Evolutionary conservation across 1,284 basidiomycete species (phyloP).

Genomic region (Rugosomyces carneus): DNA sequence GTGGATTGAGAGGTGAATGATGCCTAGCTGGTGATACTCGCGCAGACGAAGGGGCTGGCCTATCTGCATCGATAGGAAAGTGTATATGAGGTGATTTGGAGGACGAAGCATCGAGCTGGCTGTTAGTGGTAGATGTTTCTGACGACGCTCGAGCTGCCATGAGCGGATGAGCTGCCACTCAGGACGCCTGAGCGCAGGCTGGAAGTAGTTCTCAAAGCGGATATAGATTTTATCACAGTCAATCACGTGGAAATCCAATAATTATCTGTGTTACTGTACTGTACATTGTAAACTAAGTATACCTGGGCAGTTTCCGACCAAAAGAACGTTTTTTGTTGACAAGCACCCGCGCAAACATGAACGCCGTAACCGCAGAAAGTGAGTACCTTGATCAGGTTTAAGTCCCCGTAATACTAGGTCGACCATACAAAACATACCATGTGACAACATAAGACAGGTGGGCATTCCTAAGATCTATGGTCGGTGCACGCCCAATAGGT

Average conservation of each 20-base stretch:
- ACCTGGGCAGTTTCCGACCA: constrained; percentile 35
- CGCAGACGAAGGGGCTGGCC: constrained; percentile 1
- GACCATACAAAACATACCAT: constrained; percentile 52
- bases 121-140: constrained; percentile 9
- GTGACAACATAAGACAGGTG: constrained; percentile 95
- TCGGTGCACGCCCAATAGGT: constrained; percentile 81
- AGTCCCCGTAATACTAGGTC: constrained; percentile 5
- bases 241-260: not conserved
- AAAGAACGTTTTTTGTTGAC: constrained; percentile 39
- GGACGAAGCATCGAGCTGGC: constrained; percentile 9
- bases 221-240: not conserved
- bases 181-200: not conserved
- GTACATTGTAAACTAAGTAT: constrained; percentile 7
- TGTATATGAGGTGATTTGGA: constrained; percentile 21
- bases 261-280: not conserved
- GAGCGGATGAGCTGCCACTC: not conserved
- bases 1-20: constrained; percentile 27
- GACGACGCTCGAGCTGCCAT: constrained; percentile 13
- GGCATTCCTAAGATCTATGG: constrained; percentile 89
- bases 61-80: constrained; percentile 20
- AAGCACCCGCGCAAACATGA: constrained; percentile 57
- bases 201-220: not conserved
- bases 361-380: constrained; percentile 59
- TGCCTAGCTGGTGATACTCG: constrained; percentile 22
- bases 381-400: constrained; percentile 50